Evolutionary conservation across 495 filamentous ascomycete genomes (phyloP), one percentile per base, ranked within the genome.

Genomic region (Talaromyces trachyspermus): DNA sequence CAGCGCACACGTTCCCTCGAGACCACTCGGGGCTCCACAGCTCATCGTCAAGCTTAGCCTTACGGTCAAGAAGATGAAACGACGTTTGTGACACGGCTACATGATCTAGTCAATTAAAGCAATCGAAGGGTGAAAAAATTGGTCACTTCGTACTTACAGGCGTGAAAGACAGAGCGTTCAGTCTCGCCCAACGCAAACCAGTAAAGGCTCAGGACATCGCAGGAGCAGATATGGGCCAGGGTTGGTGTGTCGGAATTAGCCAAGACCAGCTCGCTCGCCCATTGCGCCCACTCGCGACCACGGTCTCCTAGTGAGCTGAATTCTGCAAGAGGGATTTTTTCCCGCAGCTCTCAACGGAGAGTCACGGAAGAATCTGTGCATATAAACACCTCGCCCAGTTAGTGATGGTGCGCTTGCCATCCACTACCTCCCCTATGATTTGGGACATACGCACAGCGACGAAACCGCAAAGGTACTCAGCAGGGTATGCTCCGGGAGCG

Each of bases 141-240:
- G n/a, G n/a, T n/a, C n/a, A n/a, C n/a, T 10, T 23, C 20, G 20
- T 40, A 40, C 37, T 23, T 11, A 40, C 37, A 8, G 10, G 37
- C 37, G 20, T 40, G 37, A 11, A 40, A 40, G 11, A 40, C 20
- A 14, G 37, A 40, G 5, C 37, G 14, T 14, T 40, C 37, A 9
- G 37, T 40, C 37, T 40, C 37, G 18, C 37, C 37, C 37, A 40
- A 40, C 11, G 37, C 37, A 15, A 40, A 40, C 37, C 37, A 40
- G 20, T 40, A 40, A 23, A 40, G 37, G 20, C 37, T 40, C 12
- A 40, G 37, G 14, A 40, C 37, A 18, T 40, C 37, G 10, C 37
- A 40, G 5, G 37, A 40, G 1, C 84, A 88, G 49, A 79, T 83
- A 4, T 78, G 79, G 50, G 85, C 87, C 43, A 86, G 86, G 50